These are phyloP conservation scores for Aspergillus floridensis DNA, from an alignment of 2,329 filamentous ascomycete genomes.

Conservation along the genomic window DNA sequence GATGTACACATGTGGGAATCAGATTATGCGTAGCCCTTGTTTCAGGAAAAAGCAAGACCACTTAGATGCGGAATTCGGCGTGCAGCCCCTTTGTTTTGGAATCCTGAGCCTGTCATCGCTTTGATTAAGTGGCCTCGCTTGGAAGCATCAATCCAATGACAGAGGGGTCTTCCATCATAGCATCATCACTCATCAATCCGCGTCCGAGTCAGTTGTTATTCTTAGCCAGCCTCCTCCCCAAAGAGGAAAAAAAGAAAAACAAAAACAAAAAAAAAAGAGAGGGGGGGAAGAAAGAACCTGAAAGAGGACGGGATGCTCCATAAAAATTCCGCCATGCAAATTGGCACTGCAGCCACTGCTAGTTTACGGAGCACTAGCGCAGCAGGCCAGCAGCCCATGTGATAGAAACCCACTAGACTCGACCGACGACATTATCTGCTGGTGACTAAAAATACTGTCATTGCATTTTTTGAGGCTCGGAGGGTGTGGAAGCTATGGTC, in stretches of 20 bases:
- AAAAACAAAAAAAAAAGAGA: too few species aligned
- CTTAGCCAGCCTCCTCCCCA: not conserved
- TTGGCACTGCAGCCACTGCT: too few species aligned
- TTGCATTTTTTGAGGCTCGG: not conserved
- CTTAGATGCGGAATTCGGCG: not conserved
- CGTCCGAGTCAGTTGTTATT: constrained; percentile 2
- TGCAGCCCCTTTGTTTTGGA: constrained; percentile 3
- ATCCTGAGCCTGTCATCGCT: not conserved
- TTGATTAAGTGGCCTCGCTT: not conserved
- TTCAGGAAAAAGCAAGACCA: constrained; percentile 5
- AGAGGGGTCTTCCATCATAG: not conserved
- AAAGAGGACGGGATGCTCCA: too few species aligned
- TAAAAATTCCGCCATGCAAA: too few species aligned
- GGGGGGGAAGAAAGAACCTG: too few species aligned
- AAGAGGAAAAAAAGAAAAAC: too few species aligned
- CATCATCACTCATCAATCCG: not conserved
- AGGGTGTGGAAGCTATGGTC: not conserved
- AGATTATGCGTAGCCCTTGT: constrained; percentile 3
- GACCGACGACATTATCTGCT: not conserved
- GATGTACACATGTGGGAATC: not conserved
- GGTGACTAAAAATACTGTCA: not conserved
- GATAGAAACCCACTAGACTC: not conserved
- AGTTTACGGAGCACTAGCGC: not conserved
- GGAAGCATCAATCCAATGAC: not conserved
- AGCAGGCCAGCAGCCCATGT: not conserved